Percentiles rank a stretch among this genome's conserved stretches.
phyloP scores from a whole-genome alignment of 2,329 filamentous ascomycete genomes.

The Curvularia spicifera region DNA sequence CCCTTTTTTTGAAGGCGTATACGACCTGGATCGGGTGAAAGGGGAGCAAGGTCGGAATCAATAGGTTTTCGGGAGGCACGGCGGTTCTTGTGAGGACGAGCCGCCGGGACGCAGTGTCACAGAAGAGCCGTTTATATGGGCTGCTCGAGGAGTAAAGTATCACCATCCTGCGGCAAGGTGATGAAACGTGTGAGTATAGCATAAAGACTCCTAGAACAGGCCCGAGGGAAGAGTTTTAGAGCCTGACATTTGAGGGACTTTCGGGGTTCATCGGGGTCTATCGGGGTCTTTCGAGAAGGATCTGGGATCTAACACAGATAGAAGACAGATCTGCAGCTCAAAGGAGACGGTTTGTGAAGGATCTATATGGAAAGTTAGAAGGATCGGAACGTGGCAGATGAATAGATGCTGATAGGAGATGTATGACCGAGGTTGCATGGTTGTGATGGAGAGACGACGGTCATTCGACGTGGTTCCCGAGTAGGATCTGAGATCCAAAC shows the following conservation, averaged over 20 bases:
- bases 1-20: background rate
- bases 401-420: background rate
- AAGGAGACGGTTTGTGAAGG: background rate
- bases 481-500: background rate
- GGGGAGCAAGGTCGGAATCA: background rate
- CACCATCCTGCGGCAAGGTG: background rate
- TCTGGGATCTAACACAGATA: background rate
- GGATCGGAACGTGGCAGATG: background rate
- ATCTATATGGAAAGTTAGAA: background rate
- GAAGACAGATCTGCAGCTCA: background rate
- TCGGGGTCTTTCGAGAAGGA: background rate
- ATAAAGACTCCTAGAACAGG: background rate
- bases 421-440: background rate
- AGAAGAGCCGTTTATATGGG: background rate
- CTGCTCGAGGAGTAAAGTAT: background rate
- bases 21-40: background rate
- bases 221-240: background rate
- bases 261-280: background rate
- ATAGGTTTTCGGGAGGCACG: background rate
- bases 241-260: background rate
- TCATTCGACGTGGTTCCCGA: background rate
- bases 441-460: background rate
- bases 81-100: background rate
- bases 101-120: background rate
- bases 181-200: background rate